Percentiles rank a stretch among this genome's conserved stretches.
These are phyloP conservation scores for Cyclotella choctawhatcheeana DNA, from an alignment of 108 stramenopile genomes.

Conservation along the genomic window DNA sequence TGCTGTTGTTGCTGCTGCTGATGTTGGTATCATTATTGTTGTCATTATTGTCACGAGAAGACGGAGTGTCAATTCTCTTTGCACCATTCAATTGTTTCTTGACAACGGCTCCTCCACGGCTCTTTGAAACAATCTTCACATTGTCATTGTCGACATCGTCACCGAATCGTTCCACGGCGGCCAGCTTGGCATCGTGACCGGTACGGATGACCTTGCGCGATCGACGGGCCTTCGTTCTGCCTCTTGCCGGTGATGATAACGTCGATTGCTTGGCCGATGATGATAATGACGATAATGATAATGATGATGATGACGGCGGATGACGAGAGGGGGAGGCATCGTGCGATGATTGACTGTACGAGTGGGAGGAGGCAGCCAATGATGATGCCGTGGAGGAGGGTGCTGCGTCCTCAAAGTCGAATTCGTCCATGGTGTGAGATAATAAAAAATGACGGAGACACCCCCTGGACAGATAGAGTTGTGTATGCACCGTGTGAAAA, in stretches of 20 bases:
- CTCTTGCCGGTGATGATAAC: neutral
- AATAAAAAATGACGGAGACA: too few species aligned
- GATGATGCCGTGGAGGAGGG: neutral
- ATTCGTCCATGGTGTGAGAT: conserved; percentile 20
- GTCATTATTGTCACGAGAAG: too few species aligned
- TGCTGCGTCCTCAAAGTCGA: neutral
- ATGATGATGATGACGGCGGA: neutral
- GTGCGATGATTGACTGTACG: neutral
- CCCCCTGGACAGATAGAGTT: too few species aligned
- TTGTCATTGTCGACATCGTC: too few species aligned
- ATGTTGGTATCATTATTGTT: neutral
- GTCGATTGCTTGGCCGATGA: too few species aligned
- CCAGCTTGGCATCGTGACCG: conserved; percentile 1
- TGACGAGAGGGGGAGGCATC: neutral
- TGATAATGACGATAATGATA: neutral
- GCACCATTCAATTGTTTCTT: too few species aligned
- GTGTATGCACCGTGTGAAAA: too few species aligned
- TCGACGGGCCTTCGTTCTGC: conserved; percentile 1
- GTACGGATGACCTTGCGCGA: neutral
- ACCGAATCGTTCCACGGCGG: too few species aligned
- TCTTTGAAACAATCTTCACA: too few species aligned
- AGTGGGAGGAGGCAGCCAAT: neutral
- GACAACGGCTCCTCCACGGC: too few species aligned
- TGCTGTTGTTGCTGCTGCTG: neutral
- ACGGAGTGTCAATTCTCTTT: too few species aligned